These are phyloP conservation scores for Eucalyptus sp. DNA, from an alignment of 345 rosid species.

Conservation along the genomic window DNA sequence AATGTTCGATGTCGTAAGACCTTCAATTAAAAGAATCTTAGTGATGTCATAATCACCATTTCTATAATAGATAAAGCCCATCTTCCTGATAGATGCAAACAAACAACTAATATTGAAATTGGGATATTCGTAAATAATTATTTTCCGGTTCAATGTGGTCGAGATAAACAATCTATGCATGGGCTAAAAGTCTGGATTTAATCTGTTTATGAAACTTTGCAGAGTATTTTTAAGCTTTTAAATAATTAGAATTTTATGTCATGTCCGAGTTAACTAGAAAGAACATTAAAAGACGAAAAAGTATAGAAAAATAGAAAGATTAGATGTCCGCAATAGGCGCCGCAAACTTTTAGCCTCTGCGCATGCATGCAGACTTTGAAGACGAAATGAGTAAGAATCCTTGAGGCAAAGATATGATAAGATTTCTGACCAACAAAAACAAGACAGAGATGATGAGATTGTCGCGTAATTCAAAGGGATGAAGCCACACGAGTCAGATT, in stretches of 20 bases:
- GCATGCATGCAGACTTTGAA: neutral
- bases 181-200: neutral
- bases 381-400: neutral
- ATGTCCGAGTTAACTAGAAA: neutral
- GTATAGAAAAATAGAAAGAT: rapidly evolving
- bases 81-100: neutral
- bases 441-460: neutral
- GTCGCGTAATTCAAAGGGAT: neutral
- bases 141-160: rapidly evolving
- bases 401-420: neutral
- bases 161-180: neutral
- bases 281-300: neutral
- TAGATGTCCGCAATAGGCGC: neutral
- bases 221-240: neutral
- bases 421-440: neutral
- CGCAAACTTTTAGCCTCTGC: neutral
- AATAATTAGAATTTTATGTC: no score
- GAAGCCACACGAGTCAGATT: neutral
- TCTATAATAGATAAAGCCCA: neutral
- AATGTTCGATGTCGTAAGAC: neutral
- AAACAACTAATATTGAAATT: neutral
- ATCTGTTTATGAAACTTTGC: neutral
- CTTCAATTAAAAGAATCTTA: neutral
- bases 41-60: neutral
- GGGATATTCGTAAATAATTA: neutral